A percentile compares a stretch with the other conserved stretches of the same genome.
Evolutionary conservation across 805 yeast species (phyloP).

Genomic region (Blastobotrys parvus): DNA sequence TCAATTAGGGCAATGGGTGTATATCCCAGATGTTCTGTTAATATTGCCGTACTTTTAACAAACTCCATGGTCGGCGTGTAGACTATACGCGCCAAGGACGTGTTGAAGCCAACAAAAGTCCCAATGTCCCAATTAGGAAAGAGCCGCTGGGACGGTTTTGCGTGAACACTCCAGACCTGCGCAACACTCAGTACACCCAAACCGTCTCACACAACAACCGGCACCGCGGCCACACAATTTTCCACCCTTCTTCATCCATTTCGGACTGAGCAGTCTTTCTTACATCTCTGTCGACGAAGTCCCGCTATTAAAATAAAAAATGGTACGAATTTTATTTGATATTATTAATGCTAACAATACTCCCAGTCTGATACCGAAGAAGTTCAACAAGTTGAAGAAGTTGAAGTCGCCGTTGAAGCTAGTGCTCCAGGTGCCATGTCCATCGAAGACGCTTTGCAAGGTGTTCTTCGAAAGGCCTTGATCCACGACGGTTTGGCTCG

Average conservation of each 20-base stretch:
- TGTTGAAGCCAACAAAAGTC: no score
- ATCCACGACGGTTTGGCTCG: constrained; percentile 99
- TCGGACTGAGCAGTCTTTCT: constrained; percentile 27
- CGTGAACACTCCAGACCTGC: no score
- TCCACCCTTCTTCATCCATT: background rate
- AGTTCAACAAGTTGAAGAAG: constrained; percentile 70
- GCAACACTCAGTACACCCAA: no score
- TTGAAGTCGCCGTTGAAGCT: constrained; percentile 72
- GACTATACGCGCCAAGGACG: no score
- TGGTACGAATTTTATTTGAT: background rate
- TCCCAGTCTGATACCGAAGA: constrained; percentile 84
- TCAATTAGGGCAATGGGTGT: constrained; percentile 79
- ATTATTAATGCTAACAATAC: background rate
- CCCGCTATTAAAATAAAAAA: constrained; percentile 13
- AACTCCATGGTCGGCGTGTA: constrained; percentile 1
- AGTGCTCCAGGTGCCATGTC: constrained; percentile 84
- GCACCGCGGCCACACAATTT: constrained; percentile 14
- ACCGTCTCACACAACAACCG: background rate
- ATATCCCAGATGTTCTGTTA: constrained; percentile 81
- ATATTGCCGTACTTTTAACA: constrained; percentile 26
- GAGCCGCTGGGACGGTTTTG: no score
- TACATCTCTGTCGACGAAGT: constrained; percentile 28
- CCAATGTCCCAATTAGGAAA: no score
- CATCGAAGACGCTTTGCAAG: constrained; percentile 97
- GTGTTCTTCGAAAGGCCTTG: constrained; percentile 95